phyloP scores from a whole-genome alignment of 306 rosid species.

The Cyamopsis tetragonoloba region DNA sequence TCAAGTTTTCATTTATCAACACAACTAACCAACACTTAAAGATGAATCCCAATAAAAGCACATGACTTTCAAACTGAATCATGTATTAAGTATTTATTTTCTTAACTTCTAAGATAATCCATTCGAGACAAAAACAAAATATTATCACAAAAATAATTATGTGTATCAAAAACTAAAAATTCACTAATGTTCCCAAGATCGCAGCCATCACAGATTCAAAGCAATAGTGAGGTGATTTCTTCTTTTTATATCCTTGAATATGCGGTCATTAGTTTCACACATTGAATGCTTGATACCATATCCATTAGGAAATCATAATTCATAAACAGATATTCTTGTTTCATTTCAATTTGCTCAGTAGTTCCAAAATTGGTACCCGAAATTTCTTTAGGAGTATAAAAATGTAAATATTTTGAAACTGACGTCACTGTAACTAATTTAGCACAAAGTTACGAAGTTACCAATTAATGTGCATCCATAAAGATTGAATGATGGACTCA shows the following conservation, averaged over 20 bases:
- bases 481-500: slow-evolving; percentile 82
- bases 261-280: background rate
- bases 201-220: background rate
- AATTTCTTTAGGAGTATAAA: background rate
- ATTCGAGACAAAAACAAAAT: background rate
- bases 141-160: background rate
- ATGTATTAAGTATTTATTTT: background rate
- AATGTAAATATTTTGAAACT: background rate
- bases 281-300: background rate
- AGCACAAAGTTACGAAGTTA: slow-evolving; percentile 30
- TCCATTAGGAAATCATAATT: background rate
- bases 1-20: background rate
- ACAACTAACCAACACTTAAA: background rate
- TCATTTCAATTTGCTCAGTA: slow-evolving; percentile 1
- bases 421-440: background rate
- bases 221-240: background rate
- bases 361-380: background rate
- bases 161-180: background rate
- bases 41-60: background rate
- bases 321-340: background rate
- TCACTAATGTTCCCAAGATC: background rate
- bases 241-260: background rate
- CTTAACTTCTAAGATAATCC: background rate
- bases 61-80: background rate
- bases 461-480: slow-evolving; percentile 85